Evolutionary conservation across 768 basidiomycete genomes (phyloP).

Genomic region (Mycena vitilis): DNA sequence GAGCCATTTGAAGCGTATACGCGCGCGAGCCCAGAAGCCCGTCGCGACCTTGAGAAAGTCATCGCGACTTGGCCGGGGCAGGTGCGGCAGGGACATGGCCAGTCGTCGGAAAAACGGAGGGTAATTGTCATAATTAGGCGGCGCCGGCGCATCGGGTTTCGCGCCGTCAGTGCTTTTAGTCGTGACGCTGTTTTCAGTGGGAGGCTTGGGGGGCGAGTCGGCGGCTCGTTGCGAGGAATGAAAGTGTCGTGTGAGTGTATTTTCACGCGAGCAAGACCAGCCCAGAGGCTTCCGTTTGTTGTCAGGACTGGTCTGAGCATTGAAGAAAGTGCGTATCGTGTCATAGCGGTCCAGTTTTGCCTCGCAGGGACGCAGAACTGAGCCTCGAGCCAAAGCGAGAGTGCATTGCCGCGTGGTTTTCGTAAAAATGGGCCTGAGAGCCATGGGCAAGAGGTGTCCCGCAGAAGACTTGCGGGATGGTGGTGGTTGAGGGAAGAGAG

Average conservation of each 20-base stretch:
- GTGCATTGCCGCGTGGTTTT: slow-evolving; percentile 16
- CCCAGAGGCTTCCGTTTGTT: slow-evolving; percentile 21
- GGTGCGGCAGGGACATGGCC: slow-evolving; percentile 80
- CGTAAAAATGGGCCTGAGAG: slow-evolving; percentile 18
- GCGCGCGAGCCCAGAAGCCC: slow-evolving; percentile 90
- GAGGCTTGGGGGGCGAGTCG: slow-evolving; percentile 26
- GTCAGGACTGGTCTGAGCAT: slow-evolving; percentile 39
- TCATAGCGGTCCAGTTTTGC: slow-evolving; percentile 65
- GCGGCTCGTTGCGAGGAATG: slow-evolving; percentile 27
- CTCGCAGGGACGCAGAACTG: slow-evolving; percentile 34
- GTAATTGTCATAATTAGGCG: slow-evolving; percentile 71
- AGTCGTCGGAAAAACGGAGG: slow-evolving; percentile 85
- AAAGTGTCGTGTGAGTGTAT: slow-evolving; percentile 22
- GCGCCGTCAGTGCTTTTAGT: slow-evolving; percentile 6
- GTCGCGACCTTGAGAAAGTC: slow-evolving; percentile 89
- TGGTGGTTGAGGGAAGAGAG: slow-evolving; percentile 5
- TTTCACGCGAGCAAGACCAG: slow-evolving; percentile 6
- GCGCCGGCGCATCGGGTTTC: slow-evolving; percentile 33
- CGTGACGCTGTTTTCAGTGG: slow-evolving; percentile 27
- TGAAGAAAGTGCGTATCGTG: slow-evolving; percentile 70
- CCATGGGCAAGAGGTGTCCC: slow-evolving; percentile 9
- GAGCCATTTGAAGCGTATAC: slow-evolving; percentile 97
- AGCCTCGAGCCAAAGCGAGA: slow-evolving; percentile 3
- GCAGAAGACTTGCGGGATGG: background rate
- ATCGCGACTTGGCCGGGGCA: slow-evolving; percentile 85